Conservation (phyloP, 257 asterid genomes). For the Scutellaria galericulata region DNA sequence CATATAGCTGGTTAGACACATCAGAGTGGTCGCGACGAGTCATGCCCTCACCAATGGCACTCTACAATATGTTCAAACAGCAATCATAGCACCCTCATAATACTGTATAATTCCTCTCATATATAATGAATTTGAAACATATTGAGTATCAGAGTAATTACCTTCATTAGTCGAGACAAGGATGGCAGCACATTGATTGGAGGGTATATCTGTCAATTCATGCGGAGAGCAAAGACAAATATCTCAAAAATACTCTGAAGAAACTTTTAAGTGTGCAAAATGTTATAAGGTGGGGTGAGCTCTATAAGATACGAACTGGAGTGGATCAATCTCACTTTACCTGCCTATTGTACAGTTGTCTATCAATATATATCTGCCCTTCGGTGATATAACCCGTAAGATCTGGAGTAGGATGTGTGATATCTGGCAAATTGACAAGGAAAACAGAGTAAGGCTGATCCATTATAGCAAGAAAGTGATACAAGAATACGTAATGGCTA, state of each 20-base stretch:
- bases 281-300: not conserved
- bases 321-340: slow-evolving; percentile 36
- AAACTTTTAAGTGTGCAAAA: slow-evolving; percentile 10
- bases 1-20: slow-evolving; percentile 89
- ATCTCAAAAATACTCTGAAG: not conserved
- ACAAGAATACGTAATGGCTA: not conserved
- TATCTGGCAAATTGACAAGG: slow-evolving; percentile 56
- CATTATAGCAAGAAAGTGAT: slow-evolving; percentile 5
- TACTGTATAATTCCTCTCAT: not conserved
- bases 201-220: slow-evolving; percentile 76
- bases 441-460: slow-evolving; percentile 23
- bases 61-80: slow-evolving; percentile 50
- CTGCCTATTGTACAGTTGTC: slow-evolving; percentile 78
- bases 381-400: slow-evolving; percentile 95
- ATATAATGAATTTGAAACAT: slow-evolving; percentile 27
- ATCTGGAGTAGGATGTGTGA: slow-evolving; percentile 99
- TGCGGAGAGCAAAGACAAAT: slow-evolving; percentile 14
- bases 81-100: slow-evolving; percentile 11
- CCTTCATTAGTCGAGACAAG: slow-evolving; percentile 95
- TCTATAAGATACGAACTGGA: slow-evolving; percentile 19
- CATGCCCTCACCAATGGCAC: slow-evolving; percentile 99
- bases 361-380: slow-evolving; percentile 92
- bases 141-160: slow-evolving; percentile 29
- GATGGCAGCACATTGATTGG: slow-evolving; percentile 97
- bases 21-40: slow-evolving; percentile 93